Evolutionary conservation across 306 rosid genomes (phyloP), one percentile per base, ranked within the genome.

Genomic region (Argentina anserina): DNA sequence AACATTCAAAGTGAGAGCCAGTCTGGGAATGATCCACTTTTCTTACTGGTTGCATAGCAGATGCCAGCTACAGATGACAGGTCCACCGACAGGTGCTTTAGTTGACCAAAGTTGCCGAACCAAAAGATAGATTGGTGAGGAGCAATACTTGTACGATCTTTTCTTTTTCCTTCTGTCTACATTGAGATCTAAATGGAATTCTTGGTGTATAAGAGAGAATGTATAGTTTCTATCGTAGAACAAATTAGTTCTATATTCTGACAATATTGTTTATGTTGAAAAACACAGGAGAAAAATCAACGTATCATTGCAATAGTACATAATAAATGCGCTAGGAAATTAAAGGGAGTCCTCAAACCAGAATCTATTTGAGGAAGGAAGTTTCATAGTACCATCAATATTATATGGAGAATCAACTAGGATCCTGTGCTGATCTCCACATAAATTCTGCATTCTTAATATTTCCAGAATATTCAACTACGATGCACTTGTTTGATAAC

Each of bases 11-110:
- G 96, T 95, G 29, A 87, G 78, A 84, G 85, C 90, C 66, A 82
- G 67, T 1, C 68, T 90, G 40, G 96, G 97, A 7, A 58, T 83
- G 71, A 20, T 91, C 23, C 99, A 87, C 81, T 31, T 70, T 43
- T 81, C 97, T 41, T 88, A 76, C 61, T 84, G 86, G 91, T 70
- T 95, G 66, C 90, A 89, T 79, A 87, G 88, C 70, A 56, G 77
- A 39, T 95, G 99, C 79, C 97, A 84, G 43, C 78, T 95, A 7
- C 89, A 84, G 84, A 91, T 95, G 92, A 91, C 97, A 36, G 81
- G 90, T 74, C 99, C 97, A 0, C 99, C 99, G 4, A 70, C 86
- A 0, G 97, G 97, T 46, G 73, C 81, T 83, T 78, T 91, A 34
- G 86, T 95, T 66, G 84, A 90, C 20, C 81, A 86, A 81, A 87